Evolutionary conservation across 202 grass and related monocot species (phyloP).

Genomic region (Brachypodium distachyon): DNA sequence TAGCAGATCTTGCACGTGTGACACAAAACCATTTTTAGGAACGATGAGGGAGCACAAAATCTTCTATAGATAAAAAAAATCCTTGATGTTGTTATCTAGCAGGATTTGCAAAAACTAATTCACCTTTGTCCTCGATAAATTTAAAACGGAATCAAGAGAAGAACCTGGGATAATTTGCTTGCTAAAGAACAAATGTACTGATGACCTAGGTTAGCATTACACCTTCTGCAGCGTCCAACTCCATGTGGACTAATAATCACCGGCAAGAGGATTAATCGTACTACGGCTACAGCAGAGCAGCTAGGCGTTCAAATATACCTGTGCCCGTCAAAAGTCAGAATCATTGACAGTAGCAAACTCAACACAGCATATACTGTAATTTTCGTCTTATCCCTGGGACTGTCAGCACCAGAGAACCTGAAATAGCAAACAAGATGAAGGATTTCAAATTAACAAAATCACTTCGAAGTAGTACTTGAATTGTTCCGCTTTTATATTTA

Average conservation of each 20-base stretch:
- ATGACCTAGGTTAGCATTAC: not conserved
- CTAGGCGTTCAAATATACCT: not conserved
- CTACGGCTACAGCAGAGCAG: not conserved
- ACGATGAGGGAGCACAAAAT: too few species aligned
- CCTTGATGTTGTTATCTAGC: too few species aligned
- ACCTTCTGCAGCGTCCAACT: not conserved
- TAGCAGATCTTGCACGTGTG: not conserved
- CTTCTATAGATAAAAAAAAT: too few species aligned
- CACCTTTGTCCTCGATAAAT: not conserved
- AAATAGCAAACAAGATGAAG: conserved; percentile 8
- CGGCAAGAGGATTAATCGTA: not conserved
- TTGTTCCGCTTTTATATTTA: not conserved
- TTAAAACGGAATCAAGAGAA: not conserved
- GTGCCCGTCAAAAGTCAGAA: conserved; percentile 18
- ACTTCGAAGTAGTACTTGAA: not conserved
- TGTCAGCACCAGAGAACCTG: conserved; percentile 30
- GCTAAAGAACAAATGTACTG: not conserved
- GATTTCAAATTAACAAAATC: not conserved
- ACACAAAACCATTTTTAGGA: too few species aligned
- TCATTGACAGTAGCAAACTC: conserved; percentile 19
- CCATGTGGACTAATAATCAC: not conserved
- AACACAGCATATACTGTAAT: not conserved
- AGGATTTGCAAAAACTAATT: not conserved
- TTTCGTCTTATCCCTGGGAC: not conserved
- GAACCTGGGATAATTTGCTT: not conserved